phyloP scores from a whole-genome alignment of 1,284 basidiomycete genomes.

The Malassezia slooffiae region DNA sequence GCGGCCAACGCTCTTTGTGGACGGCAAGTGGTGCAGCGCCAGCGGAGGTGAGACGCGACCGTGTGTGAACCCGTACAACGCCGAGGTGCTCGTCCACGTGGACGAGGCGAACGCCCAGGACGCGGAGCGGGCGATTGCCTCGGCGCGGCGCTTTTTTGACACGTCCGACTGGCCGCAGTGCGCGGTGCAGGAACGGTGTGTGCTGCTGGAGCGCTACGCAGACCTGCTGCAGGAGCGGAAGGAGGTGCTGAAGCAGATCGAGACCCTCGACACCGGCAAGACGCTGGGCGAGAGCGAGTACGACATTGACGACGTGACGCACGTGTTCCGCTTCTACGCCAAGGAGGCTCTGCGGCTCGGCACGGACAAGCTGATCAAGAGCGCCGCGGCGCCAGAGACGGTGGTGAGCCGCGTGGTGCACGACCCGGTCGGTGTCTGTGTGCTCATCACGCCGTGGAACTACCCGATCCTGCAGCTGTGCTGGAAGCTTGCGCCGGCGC shows the following conservation, averaged over 20 bases:
- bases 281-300: slow-evolving; percentile 37
- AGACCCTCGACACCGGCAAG: slow-evolving; percentile 44
- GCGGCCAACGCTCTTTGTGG: slow-evolving; percentile 41
- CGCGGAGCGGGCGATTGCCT: slow-evolving; percentile 29
- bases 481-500: slow-evolving; percentile 45
- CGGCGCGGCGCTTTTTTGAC: slow-evolving; percentile 32
- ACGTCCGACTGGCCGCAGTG: slow-evolving; percentile 28
- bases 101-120: slow-evolving; percentile 37
- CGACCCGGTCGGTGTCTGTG: slow-evolving; percentile 44
- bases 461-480: slow-evolving; percentile 44
- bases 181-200: slow-evolving; percentile 23
- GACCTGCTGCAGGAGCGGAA: slow-evolving; percentile 39
- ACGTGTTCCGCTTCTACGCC: slow-evolving; percentile 44
- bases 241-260: slow-evolving; percentile 31
- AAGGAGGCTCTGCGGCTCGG: slow-evolving; percentile 40
- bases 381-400: slow-evolving; percentile 32
- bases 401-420: slow-evolving; percentile 32
- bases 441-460: slow-evolving; percentile 46
- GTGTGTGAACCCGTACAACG: slow-evolving; percentile 31
- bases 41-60: slow-evolving; percentile 29
- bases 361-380: slow-evolving; percentile 24
- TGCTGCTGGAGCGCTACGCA: slow-evolving; percentile 27
- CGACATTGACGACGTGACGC: slow-evolving; percentile 44
- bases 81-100: slow-evolving; percentile 27
- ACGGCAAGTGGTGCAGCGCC: slow-evolving; percentile 38